phyloP scores from a whole-genome alignment of 495 filamentous ascomycete genomes.

The Corynascus novoguineensis region DNA sequence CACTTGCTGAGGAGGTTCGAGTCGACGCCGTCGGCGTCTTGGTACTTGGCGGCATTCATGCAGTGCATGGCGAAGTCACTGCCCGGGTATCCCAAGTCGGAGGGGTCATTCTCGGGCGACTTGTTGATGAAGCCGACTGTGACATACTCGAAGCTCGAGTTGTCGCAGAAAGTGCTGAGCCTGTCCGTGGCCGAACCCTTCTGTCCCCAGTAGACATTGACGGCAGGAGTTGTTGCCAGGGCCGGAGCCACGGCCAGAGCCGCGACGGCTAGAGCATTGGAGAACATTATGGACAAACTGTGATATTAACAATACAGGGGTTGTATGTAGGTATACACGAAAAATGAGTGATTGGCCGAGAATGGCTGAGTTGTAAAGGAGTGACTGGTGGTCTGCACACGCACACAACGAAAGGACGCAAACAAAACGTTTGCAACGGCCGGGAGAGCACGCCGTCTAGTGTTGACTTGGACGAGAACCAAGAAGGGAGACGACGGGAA shows the following conservation, averaged over 20 bases:
- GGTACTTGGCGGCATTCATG: conserved; percentile 26
- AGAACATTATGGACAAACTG: conserved; percentile 32
- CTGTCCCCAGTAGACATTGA: conserved; percentile 40
- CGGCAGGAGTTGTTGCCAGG: conserved; percentile 22
- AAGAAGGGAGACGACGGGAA: conserved; percentile 10
- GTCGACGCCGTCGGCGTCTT: conserved; percentile 24
- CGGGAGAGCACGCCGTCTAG: conserved; percentile 34
- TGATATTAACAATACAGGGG: conserved; percentile 24
- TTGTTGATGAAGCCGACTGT: conserved; percentile 41
- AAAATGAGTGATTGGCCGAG: conserved; percentile 21
- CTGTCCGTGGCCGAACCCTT: conserved; percentile 18
- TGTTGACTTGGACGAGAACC: conserved; percentile 31
- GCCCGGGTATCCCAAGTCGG: conserved; percentile 32
- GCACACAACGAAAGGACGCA: conserved; percentile 45
- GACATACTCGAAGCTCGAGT: conserved; percentile 35
- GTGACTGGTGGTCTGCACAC: conserved; percentile 26
- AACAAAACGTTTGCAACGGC: conserved; percentile 41
- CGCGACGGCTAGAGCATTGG: conserved; percentile 31
- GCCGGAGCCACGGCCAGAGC: conserved; percentile 31
- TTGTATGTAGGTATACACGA: conserved; percentile 10
- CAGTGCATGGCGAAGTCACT: conserved; percentile 41
- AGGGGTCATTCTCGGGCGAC: conserved; percentile 34
- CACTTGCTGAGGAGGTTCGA: conserved; percentile 40
- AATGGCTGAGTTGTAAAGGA: conserved; percentile 32
- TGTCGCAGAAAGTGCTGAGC: conserved; percentile 31